A percentile compares a stretch with the other conserved stretches of the same genome.
Conservation (phyloP, 352 stramenopile species). For the Phytophthora rubi region DNA sequence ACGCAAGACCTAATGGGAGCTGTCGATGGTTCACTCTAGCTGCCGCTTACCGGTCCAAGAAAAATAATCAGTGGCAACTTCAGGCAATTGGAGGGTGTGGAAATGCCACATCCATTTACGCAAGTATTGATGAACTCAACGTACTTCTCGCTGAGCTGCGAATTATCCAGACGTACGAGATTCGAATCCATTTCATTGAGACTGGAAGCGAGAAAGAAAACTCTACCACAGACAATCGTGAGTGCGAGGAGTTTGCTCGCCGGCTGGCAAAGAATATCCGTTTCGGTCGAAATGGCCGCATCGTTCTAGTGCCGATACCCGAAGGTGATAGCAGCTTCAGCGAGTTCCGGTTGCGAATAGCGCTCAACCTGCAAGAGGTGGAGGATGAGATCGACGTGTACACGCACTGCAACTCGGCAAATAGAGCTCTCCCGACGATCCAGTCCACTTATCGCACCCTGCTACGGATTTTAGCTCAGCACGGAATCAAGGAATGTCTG, state of each 20-base stretch:
- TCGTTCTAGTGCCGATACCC: slow-evolving; percentile 38
- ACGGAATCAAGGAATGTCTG: slow-evolving; percentile 72
- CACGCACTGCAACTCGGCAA: slow-evolving; percentile 35
- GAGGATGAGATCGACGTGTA: slow-evolving; percentile 54
- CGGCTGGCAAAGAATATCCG: slow-evolving; percentile 65
- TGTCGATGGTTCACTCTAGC: slow-evolving; percentile 64
- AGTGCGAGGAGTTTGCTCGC: slow-evolving; percentile 50
- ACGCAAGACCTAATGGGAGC: slow-evolving; percentile 30
- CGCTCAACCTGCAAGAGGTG: slow-evolving; percentile 51
- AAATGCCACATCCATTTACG: slow-evolving; percentile 55
- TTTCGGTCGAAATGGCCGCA: slow-evolving; percentile 67
- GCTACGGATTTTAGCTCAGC: slow-evolving; percentile 48
- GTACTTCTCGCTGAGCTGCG: slow-evolving; percentile 45
- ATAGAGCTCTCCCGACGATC: slow-evolving; percentile 46
- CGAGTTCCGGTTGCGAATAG: slow-evolving; percentile 36
- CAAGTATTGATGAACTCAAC: slow-evolving; percentile 62
- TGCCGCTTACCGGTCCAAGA: slow-evolving; percentile 60
- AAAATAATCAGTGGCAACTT: slow-evolving; percentile 53
- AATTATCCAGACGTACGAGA: slow-evolving; percentile 72
- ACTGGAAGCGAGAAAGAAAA: slow-evolving; percentile 16
- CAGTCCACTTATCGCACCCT: slow-evolving; percentile 61
- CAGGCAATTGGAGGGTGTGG: slow-evolving; percentile 52
- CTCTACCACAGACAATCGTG: slow-evolving; percentile 1
- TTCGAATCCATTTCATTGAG: slow-evolving; percentile 47
- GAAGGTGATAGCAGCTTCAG: background rate